Conservation (phyloP, 805 yeast species). For the Cyberlindnera maclurae region DNA sequence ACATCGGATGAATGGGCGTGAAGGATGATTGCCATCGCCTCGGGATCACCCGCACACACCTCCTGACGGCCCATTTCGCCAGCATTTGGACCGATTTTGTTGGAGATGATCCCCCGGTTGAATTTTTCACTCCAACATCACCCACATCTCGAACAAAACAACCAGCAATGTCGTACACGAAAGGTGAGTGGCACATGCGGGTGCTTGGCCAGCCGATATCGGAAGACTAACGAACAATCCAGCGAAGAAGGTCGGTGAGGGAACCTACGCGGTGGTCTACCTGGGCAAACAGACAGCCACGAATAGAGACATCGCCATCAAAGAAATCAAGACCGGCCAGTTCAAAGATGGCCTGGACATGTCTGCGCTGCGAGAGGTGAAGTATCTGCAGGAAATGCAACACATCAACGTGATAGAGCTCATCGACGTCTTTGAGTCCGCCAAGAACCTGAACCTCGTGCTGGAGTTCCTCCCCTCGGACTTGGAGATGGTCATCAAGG, state of each 20-base stretch:
- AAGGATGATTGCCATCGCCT: slow-evolving; percentile 9
- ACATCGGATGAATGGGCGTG: slow-evolving; percentile 41
- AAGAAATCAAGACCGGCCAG: slow-evolving; percentile 89
- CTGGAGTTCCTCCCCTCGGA: slow-evolving; percentile 90
- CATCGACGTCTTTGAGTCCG: slow-evolving; percentile 74
- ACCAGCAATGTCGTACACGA: slow-evolving; percentile 1
- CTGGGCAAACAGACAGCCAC: slow-evolving; percentile 62
- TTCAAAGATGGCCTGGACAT: slow-evolving; percentile 96
- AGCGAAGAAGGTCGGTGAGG: slow-evolving; percentile 94
- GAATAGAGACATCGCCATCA: slow-evolving; percentile 71
- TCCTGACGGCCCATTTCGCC: not conserved
- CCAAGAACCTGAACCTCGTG: slow-evolving; percentile 69
- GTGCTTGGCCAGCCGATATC: too few species aligned
- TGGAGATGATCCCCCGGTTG: slow-evolving; percentile 6
- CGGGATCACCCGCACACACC: not conserved
- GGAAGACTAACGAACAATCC: slow-evolving; percentile 2
- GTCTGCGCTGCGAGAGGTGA: slow-evolving; percentile 94
- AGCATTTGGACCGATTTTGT: not conserved
- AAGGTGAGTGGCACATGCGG: too few species aligned
- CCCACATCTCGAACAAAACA: slow-evolving; percentile 1
- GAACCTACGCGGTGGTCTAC: slow-evolving; percentile 96
- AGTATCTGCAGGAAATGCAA: slow-evolving; percentile 73
- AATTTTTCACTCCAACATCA: not conserved
- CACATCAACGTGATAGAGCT: slow-evolving; percentile 81
- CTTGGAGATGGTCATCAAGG: slow-evolving; percentile 82